A percentile compares a stretch with the other conserved stretches of the same genome.
phyloP scores from a whole-genome alignment of 2,329 filamentous ascomycete genomes.

The Exophiala calicioides region DNA sequence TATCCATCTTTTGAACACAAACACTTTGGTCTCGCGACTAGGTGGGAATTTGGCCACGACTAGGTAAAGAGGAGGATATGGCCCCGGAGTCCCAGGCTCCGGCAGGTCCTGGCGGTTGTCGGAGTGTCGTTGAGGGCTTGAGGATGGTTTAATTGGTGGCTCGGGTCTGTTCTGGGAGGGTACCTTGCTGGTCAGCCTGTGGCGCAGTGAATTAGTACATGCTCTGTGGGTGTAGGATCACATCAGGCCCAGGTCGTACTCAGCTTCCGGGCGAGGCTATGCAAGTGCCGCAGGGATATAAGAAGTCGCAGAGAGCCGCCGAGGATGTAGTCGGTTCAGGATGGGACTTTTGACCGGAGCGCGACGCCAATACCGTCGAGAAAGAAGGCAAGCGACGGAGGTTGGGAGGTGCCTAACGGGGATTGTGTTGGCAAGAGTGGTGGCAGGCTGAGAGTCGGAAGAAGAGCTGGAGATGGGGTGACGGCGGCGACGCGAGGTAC shows the following conservation, averaged over 20 bases:
- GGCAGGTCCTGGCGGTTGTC: slow-evolving; percentile 5
- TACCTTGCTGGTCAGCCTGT: slow-evolving; percentile 19
- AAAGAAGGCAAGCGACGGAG: no score
- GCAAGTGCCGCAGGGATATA: slow-evolving; percentile 15
- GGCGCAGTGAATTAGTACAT: slow-evolving; percentile 23
- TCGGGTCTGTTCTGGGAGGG: slow-evolving; percentile 3
- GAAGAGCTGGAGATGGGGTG: background rate
- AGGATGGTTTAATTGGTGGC: slow-evolving; percentile 12
- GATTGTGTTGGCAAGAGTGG: no score
- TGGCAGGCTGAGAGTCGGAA: no score
- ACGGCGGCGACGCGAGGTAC: no score
- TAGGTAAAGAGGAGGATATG: slow-evolving; percentile 1
- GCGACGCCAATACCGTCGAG: slow-evolving; percentile 11
- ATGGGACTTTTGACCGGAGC: background rate
- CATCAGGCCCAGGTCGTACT: slow-evolving; percentile 15
- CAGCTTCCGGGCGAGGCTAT: slow-evolving; percentile 26
- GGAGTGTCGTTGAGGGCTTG: background rate
- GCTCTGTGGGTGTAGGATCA: slow-evolving; percentile 3
- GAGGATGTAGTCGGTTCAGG: slow-evolving; percentile 1
- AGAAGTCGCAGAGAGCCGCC: slow-evolving; percentile 13
- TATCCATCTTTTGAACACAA: slow-evolving; percentile 25
- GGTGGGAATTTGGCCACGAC: slow-evolving; percentile 2
- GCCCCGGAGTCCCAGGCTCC: slow-evolving; percentile 7
- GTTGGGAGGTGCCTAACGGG: no score
- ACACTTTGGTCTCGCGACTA: background rate